Evolutionary conservation across 371 early-diverging fungal species (phyloP).

Genomic region (Mucor saturninus): DNA sequence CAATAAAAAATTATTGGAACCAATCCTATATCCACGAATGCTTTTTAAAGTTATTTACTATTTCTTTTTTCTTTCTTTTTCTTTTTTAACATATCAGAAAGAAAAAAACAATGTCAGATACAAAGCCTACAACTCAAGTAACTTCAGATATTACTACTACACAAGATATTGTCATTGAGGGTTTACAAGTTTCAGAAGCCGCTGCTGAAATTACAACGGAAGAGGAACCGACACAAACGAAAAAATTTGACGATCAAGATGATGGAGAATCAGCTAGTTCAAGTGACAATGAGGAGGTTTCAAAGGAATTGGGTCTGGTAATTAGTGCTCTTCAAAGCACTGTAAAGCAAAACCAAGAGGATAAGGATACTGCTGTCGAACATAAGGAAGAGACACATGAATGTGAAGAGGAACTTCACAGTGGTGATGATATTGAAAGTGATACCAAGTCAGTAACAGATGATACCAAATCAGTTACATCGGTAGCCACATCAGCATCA

Average conservation of each 20-base stretch:
- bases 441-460: conserved; percentile 15
- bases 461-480: conserved; percentile 12
- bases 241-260: conserved; percentile 10
- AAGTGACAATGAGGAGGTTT: conserved; percentile 10
- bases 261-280: conserved; percentile 13
- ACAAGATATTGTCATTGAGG: neutral
- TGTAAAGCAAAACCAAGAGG: conserved; percentile 22
- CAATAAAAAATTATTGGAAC: conserved; percentile 10
- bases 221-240: neutral
- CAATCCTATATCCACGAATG: conserved; percentile 8
- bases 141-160: neutral
- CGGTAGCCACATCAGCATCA: conserved; percentile 10
- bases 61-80: conserved; percentile 1
- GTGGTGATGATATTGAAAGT: conserved; percentile 9
- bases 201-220: conserved; percentile 1
- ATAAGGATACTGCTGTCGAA: neutral
- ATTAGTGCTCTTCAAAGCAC: conserved; percentile 30
- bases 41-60: conserved; percentile 17
- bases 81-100: neutral
- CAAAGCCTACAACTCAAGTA: neutral
- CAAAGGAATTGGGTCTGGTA: conserved; percentile 26
- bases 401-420: conserved; percentile 13
- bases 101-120: conserved; percentile 3
- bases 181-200: conserved; percentile 22
- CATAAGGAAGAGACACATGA: neutral